These are phyloP conservation scores for Tubosaeta sp. DNA, from an alignment of 768 basidiomycete genomes.

Conservation along the genomic window DNA sequence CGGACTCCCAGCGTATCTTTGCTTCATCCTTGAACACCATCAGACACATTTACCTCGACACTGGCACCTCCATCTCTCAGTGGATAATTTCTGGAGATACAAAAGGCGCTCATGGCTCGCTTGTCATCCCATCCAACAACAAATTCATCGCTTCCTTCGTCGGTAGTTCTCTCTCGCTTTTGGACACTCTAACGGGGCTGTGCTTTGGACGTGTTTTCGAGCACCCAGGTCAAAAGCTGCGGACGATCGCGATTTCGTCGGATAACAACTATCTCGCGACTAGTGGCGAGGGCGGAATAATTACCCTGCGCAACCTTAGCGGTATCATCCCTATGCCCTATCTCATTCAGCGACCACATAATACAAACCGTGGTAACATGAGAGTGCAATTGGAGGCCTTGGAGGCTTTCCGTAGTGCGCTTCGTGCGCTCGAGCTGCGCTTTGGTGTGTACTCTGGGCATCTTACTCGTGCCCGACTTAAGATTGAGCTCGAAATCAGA, in stretches of 20 bases:
- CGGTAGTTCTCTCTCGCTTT: background rate
- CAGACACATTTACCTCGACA: background rate
- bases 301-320: background rate
- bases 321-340: background rate
- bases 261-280: conserved; percentile 1
- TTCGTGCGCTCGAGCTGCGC: background rate
- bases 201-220: conserved; percentile 2
- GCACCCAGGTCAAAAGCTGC: background rate
- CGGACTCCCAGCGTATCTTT: background rate
- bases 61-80: background rate
- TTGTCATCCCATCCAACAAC: background rate
- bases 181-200: conserved; percentile 4
- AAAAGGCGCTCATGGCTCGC: background rate
- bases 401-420: background rate
- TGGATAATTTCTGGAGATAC: background rate
- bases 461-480: background rate
- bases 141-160: background rate
- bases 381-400: background rate
- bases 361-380: background rate
- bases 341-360: background rate
- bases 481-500: background rate
- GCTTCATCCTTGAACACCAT: background rate
- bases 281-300: background rate
- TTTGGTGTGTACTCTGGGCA: background rate
- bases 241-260: conserved; percentile 6